Evolutionary conservation across 1,139 yeast genomes (phyloP).

Genomic region (Yamadazyma diddensiae): DNA sequence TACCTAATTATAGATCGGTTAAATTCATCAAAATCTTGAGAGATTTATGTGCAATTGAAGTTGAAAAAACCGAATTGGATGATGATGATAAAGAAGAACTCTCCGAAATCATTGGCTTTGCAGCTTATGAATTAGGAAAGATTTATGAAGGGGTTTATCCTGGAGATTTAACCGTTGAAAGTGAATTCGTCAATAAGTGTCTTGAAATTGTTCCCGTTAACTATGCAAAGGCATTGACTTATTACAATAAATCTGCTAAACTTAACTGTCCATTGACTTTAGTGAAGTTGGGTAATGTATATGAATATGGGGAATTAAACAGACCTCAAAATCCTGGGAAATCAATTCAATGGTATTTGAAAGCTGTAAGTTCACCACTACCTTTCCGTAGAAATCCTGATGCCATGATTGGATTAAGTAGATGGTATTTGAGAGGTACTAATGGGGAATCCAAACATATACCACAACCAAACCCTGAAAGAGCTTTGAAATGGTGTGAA

Average conservation of each 20-base stretch:
- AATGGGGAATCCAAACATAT: slow-evolving; percentile 51
- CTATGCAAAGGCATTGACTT: slow-evolving; percentile 60
- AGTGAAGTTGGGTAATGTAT: slow-evolving; percentile 80
- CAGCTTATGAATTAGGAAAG: slow-evolving; percentile 58
- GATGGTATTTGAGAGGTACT: slow-evolving; percentile 90
- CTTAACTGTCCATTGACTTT: slow-evolving; percentile 78
- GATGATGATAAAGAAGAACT: slow-evolving; percentile 43
- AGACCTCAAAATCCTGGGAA: slow-evolving; percentile 65
- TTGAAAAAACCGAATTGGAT: slow-evolving; percentile 32
- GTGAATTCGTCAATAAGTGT: slow-evolving; percentile 34
- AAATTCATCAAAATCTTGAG: slow-evolving; percentile 36
- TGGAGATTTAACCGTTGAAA: slow-evolving; percentile 39
- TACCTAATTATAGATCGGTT: slow-evolving; percentile 32
- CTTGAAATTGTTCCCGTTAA: slow-evolving; percentile 45
- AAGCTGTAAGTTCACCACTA: slow-evolving; percentile 62
- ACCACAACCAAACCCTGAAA: slow-evolving; percentile 65
- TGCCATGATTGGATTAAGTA: slow-evolving; percentile 84
- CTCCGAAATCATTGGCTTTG: slow-evolving; percentile 41
- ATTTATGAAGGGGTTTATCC: slow-evolving; percentile 66
- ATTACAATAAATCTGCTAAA: slow-evolving; percentile 75
- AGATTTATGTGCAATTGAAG: slow-evolving; percentile 37
- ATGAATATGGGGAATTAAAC: slow-evolving; percentile 79
- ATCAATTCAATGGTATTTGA: slow-evolving; percentile 86
- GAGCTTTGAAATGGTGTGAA: slow-evolving; percentile 88
- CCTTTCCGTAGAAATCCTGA: slow-evolving; percentile 68